These are phyloP conservation scores for Colletotrichum graminicola DNA, from an alignment of 2,329 filamentous ascomycete genomes.

Conservation along the genomic window DNA sequence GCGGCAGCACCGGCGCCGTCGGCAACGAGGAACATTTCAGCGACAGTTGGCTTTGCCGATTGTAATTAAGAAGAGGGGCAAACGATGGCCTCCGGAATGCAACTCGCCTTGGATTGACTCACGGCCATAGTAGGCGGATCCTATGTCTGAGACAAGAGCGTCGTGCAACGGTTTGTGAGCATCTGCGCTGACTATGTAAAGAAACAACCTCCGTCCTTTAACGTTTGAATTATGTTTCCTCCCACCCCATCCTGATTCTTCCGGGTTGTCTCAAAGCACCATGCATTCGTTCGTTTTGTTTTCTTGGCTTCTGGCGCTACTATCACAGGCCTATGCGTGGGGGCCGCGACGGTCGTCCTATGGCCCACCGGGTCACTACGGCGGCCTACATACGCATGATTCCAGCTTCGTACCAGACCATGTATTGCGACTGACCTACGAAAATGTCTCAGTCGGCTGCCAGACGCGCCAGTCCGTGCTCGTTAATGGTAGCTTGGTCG, in stretches of 20 bases:
- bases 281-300: conserved; percentile 27
- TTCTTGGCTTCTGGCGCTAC: conserved; percentile 21
- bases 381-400: conserved; percentile 26
- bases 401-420: conserved; percentile 31
- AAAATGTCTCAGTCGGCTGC: conserved; percentile 60
- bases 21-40: neutral
- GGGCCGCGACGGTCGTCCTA: conserved; percentile 13
- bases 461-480: conserved; percentile 60
- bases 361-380: conserved; percentile 35
- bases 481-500: conserved; percentile 66
- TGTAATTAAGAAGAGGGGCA: conserved; percentile 1
- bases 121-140: neutral
- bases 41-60: conserved; percentile 8
- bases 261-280: neutral
- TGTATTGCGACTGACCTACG: conserved; percentile 34
- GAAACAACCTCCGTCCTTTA: neutral
- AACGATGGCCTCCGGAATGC: neutral
- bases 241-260: neutral
- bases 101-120: neutral
- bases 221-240: neutral
- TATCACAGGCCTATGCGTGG: conserved; percentile 27
- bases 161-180: neutral
- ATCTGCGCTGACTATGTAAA: neutral
- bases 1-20: neutral
- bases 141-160: neutral